Base-by-base conservation (phyloP, 352 stramenopile species). In the Pythium sukuiense region DNA sequence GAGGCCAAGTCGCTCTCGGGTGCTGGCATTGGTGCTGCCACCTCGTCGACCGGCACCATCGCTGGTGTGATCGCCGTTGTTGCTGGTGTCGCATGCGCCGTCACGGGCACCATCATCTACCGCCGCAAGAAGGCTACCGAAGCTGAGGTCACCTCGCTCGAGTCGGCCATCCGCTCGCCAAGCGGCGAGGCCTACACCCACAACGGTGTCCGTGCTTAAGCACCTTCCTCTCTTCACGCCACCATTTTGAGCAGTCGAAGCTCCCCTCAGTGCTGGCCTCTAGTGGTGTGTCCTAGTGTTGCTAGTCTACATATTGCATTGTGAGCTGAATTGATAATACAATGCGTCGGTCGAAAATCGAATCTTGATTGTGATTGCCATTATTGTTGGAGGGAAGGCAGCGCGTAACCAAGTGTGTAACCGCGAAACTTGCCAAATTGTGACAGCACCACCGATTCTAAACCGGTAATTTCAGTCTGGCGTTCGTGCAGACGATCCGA, bases 141-240 rank as follows among this genome's bases (percentile, higher is more conserved):
- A 0, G 49, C 57, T 27, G 61, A 67, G 20, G 53, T 39, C 41
- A 39, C 55, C 18, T 53, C 59, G 13, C 46, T 67, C n/a, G 61
- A 61, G 26, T 60, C 61, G 27, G 61, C 53, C 37, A 67, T 67
- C 53, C 12, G 16, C 11, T 61, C 61, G 24, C 61, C 61, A 12
- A 5, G 39, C 4, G 27, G 13, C 16, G 39, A 61, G n/a, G 39
- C 26, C 48, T 41, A 29, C 29, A 63, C 30, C 45, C 26, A 29
- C 26, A 56, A 54, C 26, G 59, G 59, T 20, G 27, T 53, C 27
- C n/a, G 52, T 37, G 52, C 61, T 14, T 55, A 67, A 30, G 16
- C 39, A 24, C 20, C 20, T 24, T 24, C 20, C 20, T 24, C 20
- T 52, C n/a, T 49, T 26, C 41, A 26, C 7, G 12, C 20, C 45